These are phyloP conservation scores for Alternaria sp. DNA, from an alignment of 2,329 filamentous ascomycete species.

Conservation along the genomic window DNA sequence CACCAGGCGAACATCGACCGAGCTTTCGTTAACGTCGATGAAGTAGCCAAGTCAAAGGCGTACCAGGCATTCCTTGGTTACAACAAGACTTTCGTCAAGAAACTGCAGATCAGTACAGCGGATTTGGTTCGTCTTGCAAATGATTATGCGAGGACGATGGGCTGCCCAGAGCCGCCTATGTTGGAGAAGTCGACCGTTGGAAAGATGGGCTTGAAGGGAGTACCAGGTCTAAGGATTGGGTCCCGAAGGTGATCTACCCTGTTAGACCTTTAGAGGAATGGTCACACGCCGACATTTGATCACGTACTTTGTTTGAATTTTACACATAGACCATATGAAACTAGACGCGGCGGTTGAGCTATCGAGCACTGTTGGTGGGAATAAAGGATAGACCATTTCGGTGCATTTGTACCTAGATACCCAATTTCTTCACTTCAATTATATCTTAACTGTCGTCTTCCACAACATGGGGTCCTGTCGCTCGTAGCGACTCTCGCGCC, in stretches of 20 bases:
- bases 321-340: conserved; percentile 8
- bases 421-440: background rate
- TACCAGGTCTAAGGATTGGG: conserved; percentile 51
- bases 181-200: conserved; percentile 56
- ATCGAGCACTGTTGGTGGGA: conserved; percentile 6
- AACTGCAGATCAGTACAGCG: conserved; percentile 50
- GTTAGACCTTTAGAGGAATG: background rate
- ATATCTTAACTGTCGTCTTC: background rate
- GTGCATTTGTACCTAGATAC: conserved; percentile 9
- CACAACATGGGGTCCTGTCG: background rate
- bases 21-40: conserved; percentile 51
- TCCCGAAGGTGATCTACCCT: conserved; percentile 20
- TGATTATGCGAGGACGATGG: conserved; percentile 54
- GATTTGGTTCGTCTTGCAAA: conserved; percentile 56
- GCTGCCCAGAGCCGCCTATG: conserved; percentile 56
- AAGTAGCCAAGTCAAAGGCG: conserved; percentile 53
- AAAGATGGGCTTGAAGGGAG: conserved; percentile 60
- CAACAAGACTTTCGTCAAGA: conserved; percentile 56
- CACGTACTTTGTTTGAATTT: conserved; percentile 14
- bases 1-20: conserved; percentile 43
- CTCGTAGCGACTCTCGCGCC: background rate
- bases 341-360: conserved; percentile 9
- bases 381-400: conserved; percentile 15
- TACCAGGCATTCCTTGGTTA: conserved; percentile 60
- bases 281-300: background rate